A percentile compares a stretch with the other conserved stretches of the same genome.
Conservation (phyloP, 331 rosid species). For the Acacia concinna region DNA sequence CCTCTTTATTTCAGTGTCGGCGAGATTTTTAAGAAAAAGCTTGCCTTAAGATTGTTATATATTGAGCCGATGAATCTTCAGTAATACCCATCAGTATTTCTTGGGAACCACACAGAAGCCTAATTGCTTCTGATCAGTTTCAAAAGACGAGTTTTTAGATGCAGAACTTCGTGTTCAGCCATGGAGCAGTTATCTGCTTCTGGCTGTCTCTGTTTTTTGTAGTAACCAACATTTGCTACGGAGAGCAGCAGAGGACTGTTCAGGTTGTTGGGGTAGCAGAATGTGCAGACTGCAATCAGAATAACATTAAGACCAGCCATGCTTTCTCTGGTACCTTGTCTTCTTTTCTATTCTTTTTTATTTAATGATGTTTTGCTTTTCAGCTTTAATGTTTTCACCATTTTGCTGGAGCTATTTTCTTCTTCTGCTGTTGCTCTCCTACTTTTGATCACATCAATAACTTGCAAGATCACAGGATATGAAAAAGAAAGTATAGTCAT, state of each 20-base stretch:
- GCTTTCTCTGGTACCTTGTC: constrained; percentile 73
- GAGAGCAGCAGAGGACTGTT: constrained; percentile 41
- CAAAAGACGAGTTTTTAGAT: neutral
- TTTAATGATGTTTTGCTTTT: neutral
- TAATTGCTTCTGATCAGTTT: neutral
- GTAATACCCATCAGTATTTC: neutral
- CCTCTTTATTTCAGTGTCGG: constrained; percentile 64
- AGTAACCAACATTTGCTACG: constrained; percentile 46
- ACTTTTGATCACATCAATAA: neutral
- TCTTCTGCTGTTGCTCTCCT: neutral
- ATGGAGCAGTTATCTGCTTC: constrained; percentile 62
- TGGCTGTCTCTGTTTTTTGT: constrained; percentile 45
- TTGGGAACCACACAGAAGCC: constrained; percentile 10
- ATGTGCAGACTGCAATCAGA: constrained; percentile 70
- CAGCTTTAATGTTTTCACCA: neutral
- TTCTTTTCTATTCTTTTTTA: neutral
- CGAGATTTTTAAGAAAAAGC: neutral
- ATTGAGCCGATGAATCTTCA: constrained; percentile 16
- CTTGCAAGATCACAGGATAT: neutral
- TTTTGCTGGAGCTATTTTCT: neutral
- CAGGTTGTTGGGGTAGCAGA: constrained; percentile 83
- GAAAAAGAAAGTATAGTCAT: neutral
- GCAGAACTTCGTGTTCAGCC: constrained; percentile 26
- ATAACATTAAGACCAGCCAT: constrained; percentile 54
- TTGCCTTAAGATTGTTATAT: constrained; percentile 40